Percentiles rank a stretch among this genome's conserved stretches.
These are phyloP conservation scores for Erysimum cheiri DNA, from an alignment of 441 rosid species.

Conservation along the genomic window DNA sequence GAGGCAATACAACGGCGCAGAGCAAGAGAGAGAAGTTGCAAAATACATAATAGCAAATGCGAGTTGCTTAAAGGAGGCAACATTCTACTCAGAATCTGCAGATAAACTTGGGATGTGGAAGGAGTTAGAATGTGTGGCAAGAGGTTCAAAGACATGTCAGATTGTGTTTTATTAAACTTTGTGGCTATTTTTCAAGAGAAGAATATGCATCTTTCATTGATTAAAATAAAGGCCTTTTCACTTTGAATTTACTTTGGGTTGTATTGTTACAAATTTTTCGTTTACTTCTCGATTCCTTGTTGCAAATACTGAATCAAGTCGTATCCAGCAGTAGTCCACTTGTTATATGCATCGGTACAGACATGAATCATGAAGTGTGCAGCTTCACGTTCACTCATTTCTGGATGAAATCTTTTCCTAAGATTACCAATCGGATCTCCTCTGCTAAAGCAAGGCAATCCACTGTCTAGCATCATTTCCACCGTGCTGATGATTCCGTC, in stretches of 20 bases:
- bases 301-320: conserved; percentile 92
- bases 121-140: conserved; percentile 20
- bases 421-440: conserved; percentile 89
- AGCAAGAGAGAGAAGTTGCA: conserved; percentile 8
- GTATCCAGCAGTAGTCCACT: conserved; percentile 88
- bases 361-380: conserved; percentile 81
- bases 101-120: background rate
- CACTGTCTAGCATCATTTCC: conserved; percentile 81
- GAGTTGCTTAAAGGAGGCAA: background rate
- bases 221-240: background rate
- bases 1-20: conserved; percentile 22
- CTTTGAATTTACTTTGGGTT: background rate
- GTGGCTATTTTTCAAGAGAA: background rate
- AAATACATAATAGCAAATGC: conserved; percentile 19
- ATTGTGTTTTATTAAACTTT: background rate
- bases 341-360: conserved; percentile 87
- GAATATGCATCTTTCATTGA: background rate
- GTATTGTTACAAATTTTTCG: too few species aligned
- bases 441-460: conserved; percentile 88
- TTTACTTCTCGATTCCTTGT: conserved; percentile 89
- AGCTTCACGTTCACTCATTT: conserved; percentile 94
- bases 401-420: conserved; percentile 84
- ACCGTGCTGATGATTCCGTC: conserved; percentile 87
- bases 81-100: conserved; percentile 18
- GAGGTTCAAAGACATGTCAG: conserved; percentile 18